These are phyloP conservation scores for Hylodesmum podocarpum DNA, from an alignment of 306 rosid genomes.

Conservation along the genomic window DNA sequence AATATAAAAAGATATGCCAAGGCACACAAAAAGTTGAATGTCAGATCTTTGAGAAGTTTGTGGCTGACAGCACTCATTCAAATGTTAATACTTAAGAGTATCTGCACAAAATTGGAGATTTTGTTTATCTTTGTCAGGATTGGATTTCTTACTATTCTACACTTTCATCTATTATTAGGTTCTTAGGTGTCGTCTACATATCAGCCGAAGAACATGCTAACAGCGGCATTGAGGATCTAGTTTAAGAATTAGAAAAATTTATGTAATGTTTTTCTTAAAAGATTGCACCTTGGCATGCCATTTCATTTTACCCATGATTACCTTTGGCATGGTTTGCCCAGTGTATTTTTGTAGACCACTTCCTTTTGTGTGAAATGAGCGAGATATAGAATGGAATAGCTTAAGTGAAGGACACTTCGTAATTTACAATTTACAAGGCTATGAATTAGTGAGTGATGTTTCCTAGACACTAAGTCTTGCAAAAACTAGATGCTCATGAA, in stretches of 20 bases:
- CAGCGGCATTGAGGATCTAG: not conserved
- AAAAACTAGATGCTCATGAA: too few relatives aligned
- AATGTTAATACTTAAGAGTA: not conserved
- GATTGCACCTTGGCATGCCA: not conserved
- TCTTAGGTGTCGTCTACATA: not conserved
- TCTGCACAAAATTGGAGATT: not conserved
- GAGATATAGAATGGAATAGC: too few relatives aligned
- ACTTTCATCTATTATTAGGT: not conserved
- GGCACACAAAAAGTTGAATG: not conserved
- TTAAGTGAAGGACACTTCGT: not conserved
- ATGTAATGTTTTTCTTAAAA: not conserved
- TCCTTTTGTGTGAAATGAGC: too few relatives aligned
- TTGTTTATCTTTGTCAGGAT: not conserved
- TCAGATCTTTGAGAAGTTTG: not conserved
- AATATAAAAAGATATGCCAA: not conserved
- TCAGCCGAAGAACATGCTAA: not conserved
- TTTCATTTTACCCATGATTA: not conserved
- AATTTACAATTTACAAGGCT: too few relatives aligned
- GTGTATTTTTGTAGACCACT: too few relatives aligned
- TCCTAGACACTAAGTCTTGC: too few relatives aligned
- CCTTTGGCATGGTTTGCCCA: too few relatives aligned
- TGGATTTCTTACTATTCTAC: not conserved
- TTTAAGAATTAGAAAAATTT: not conserved
- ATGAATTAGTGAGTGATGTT: too few relatives aligned
- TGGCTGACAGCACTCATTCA: not conserved